Base-by-base conservation (phyloP, 176 grass and related monocot genomes). In the Oryza coarctata region DNA sequence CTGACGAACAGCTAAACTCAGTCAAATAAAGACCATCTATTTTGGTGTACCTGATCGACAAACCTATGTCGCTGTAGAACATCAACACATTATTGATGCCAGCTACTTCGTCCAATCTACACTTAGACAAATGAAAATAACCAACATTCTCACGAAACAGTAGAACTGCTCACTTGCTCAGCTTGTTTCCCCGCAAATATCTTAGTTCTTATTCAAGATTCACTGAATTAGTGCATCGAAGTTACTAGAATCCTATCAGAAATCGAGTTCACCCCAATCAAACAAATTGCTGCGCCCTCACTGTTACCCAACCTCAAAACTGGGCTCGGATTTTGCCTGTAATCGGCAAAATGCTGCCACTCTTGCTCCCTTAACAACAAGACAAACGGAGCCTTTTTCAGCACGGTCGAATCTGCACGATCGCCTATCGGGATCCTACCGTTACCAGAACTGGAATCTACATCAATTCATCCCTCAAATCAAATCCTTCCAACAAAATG, bases 71-170 rank as follows among this genome's bases (percentile, higher is more conserved):
- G 18, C 75, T 64, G 32, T 49, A 73, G 55, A 89, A 71, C 13
- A 64, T 20, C 5, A 20, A 63, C 41, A 80, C 20, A 63, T 12
- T 39, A 74, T 35, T 68, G 30, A 78, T 30, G 49, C 10, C 28
- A 35, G 15, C 75, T 8, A 73, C 34, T 67, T 45, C n/a, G 41
- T 44, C 10, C 28, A 15, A 26, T 77, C 6, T 12, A 77, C 27
- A 47, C 63, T 34, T 62, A 11, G 22, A 22, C 6, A 10, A 27
- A 38, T 30, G 36, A 9, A 50, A 55, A 28, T 9, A 8, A 29
- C 74, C 80, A 73, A 74, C 36, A 74, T 74, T 74, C 31, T 3
- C 45, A 74, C 0, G 22, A 44, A 77, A 63, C 40, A 26, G 49
- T 20, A 13, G 12, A 74, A 60, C 12, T 20, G 8, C n/a, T 15